Base-by-base conservation (phyloP, 2,329 filamentous ascomycete species). In the Paecilomyces sp. region DNA sequence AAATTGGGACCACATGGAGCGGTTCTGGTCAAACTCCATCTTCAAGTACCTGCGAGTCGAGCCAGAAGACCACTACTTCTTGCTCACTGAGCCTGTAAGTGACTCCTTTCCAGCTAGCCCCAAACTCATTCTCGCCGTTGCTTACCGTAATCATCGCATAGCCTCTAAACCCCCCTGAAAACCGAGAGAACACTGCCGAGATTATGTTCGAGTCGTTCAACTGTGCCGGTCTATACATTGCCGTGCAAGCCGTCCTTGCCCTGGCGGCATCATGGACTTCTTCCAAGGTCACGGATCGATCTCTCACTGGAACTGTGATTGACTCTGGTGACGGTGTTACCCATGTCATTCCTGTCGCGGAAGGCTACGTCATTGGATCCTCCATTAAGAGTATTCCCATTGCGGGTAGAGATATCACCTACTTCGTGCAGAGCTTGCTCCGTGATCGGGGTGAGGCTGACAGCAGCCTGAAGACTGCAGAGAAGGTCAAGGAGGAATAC, bases 171-270 rank as follows among this genome's bases (percentile, higher is more conserved):
- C 94, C 94, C 36, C 94, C 94, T 30, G 94, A 99, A 80, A 97
- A 99, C 79, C 92, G 94, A 73, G 94, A 99, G 79, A 97, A 96
- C 76, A 97, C 94, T 28, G 94, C 94, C 76, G 94, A 99, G 76
- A 99, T 99, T 78, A 97, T 99, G 86, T 99, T 99, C 80, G 94
- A 99, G 75, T 97, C 94, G 3, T 99, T 99, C 83, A 99, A 99
- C 80, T 97, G 94, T 76, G 93, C 94, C 60, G 94, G 94, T 79
- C 88, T 99, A 65, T 99, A 99, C 79, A 99, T 99, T 74, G 94
- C 94, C 54, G 94, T 99, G 13, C 94, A 99, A 79, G 94, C 94
- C 33, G 94, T 99, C 24, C 88, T 99, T 59, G 94, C 95, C 15
- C 85, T 99, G 54, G 94, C 94, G 53, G 94, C 95, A 22, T 97